Evolutionary conservation across 306 rosid genomes (phyloP), one percentile per base, ranked within the genome.

Genomic region (Mimosa pudica): DNA sequence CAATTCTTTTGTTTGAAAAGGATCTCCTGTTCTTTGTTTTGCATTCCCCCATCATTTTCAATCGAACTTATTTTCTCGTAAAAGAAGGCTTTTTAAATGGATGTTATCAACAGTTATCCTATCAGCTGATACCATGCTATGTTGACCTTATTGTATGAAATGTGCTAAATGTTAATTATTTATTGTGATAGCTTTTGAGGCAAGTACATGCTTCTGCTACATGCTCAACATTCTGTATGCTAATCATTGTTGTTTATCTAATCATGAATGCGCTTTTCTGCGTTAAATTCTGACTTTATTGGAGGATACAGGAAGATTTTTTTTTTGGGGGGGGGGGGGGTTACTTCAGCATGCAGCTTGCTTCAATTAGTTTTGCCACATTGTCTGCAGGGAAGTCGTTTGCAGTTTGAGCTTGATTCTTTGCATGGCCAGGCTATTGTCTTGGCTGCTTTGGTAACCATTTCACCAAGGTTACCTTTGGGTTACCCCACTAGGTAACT

Each of bases 371-470:
- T 62, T 30, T 49, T 76, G 62, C 60, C 77, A 3, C 41, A 75
- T 85, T 79, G 48, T 82, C 36, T 80, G 70, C 86, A 95, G 98
- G 97, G 97, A 82, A 86, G 87, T 86, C 85, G 80, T 83, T 81
- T 95, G 86, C 97, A 91, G 84, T 83, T 86, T 82, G 97, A 87
- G 82, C 92, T 95, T 5, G 90, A 95, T 82, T 91, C 95, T 66
- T 87, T 95, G 87, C 94, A 95, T 65, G 98, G 98, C 36, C 98
- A 95, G 81, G 97, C 98, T 81, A 80, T 95, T 75, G 90, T 92
- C 67, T 89, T 95, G 89, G 93, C 98, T 80, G 92, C 97, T 82
- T 86, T 95, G 84, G 97, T 95, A 55, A 90, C 97, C 69, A 83
- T 92, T 80, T 92, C 98, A 60, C 98, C 95, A 79, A 95, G 89